phyloP scores from a whole-genome alignment of 352 stramenopile genomes.

The Globisporangium nagaii region DNA sequence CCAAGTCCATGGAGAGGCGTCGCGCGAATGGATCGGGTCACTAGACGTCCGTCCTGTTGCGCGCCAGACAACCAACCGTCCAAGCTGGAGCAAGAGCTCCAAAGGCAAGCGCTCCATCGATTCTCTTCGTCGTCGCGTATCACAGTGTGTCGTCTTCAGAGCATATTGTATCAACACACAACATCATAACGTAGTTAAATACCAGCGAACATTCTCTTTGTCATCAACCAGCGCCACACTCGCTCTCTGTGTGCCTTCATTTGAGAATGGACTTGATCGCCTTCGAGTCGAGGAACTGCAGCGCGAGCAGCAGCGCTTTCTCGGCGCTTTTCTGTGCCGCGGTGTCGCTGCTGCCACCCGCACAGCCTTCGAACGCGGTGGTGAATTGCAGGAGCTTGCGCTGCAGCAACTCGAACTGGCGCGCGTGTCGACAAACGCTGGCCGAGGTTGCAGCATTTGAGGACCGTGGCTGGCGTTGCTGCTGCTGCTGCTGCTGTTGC shows the following conservation, averaged over 20 bases:
- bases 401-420: conserved; percentile 42
- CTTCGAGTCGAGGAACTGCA: conserved; percentile 33
- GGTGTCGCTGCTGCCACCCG: conserved; percentile 6
- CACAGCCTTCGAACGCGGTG: conserved; percentile 64
- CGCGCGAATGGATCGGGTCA: not conserved
- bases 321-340: conserved; percentile 37
- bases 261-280: not conserved
- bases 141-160: no score
- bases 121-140: no score
- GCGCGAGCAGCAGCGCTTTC: conserved; percentile 45
- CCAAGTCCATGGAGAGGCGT: conserved; percentile 5
- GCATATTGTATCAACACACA: no score
- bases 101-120: no score
- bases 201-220: no score
- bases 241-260: no score
- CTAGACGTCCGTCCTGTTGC: no score
- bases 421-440: conserved; percentile 10
- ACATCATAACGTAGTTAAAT: no score
- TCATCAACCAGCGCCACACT: no score
- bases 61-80: no score
- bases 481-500: not conserved
- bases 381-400: conserved; percentile 60
- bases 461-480: not conserved
- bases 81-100: no score
- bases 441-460: not conserved